These are phyloP conservation scores for Phaeosphaeriaceae sp. DNA, from an alignment of 2,329 filamentous ascomycete genomes.

Conservation along the genomic window DNA sequence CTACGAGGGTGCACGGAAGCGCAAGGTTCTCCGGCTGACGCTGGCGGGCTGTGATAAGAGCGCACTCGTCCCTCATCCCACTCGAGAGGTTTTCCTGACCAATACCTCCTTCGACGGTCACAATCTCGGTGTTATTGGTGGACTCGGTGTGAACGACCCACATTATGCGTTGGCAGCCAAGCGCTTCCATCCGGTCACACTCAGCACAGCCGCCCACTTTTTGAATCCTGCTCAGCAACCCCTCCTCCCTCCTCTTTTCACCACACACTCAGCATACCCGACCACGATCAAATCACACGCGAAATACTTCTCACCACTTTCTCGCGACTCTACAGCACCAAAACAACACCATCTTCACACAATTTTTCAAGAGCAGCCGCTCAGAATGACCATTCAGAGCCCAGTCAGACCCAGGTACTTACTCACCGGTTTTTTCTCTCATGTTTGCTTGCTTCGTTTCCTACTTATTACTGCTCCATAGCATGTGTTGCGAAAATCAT, in stretches of 20 bases:
- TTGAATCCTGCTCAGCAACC: slow-evolving; percentile 26
- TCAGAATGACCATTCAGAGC: slow-evolving; percentile 54
- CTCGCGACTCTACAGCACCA: slow-evolving; percentile 1
- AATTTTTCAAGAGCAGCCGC: slow-evolving; percentile 45
- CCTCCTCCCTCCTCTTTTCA: slow-evolving; percentile 36
- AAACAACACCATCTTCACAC: slow-evolving; percentile 3
- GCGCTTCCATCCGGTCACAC: slow-evolving; percentile 42
- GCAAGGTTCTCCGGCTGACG: slow-evolving; percentile 21
- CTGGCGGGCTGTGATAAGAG: slow-evolving; percentile 42
- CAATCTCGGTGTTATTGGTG: slow-evolving; percentile 23
- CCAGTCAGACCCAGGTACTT: slow-evolving; percentile 53
- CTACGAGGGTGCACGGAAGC: slow-evolving; percentile 20
- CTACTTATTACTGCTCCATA: slow-evolving; percentile 15
- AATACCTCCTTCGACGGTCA: slow-evolving; percentile 40
- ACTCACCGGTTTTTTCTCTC: slow-evolving; percentile 47
- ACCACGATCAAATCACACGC: slow-evolving; percentile 23
- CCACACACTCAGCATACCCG: slow-evolving; percentile 24
- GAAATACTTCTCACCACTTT: slow-evolving; percentile 8
- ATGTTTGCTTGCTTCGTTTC: slow-evolving; percentile 32
- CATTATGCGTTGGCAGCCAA: slow-evolving; percentile 48
- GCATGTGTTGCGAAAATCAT: slow-evolving; percentile 35
- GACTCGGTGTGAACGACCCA: slow-evolving; percentile 30
- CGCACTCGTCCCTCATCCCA: slow-evolving; percentile 38
- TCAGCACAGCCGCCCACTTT: slow-evolving; percentile 32
- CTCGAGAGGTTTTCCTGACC: slow-evolving; percentile 29